These are phyloP conservation scores for Phylloporus sp. DNA, from an alignment of 768 basidiomycete genomes.

Conservation along the genomic window DNA sequence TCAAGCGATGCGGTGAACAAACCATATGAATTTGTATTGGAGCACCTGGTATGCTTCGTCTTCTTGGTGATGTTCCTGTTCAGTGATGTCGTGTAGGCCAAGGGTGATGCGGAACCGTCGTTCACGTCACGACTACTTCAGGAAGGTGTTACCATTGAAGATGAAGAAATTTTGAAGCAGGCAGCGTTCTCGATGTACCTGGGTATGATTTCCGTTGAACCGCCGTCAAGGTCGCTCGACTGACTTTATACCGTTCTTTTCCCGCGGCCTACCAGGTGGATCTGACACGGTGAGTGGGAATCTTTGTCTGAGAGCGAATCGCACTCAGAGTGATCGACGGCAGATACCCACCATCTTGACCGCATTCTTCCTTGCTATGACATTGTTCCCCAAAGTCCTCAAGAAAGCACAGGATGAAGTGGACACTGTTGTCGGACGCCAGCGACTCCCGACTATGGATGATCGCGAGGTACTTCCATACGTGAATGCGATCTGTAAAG, in stretches of 20 bases:
- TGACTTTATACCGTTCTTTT: not conserved
- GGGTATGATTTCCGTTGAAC: conserved; percentile 1
- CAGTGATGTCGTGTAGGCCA: not conserved
- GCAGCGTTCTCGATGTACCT: conserved; percentile 8
- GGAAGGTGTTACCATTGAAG: conserved; percentile 1
- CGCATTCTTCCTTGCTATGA: conserved; percentile 18
- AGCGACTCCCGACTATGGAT: conserved; percentile 7
- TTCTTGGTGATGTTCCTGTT: not conserved
- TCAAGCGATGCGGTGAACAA: conserved; percentile 1
- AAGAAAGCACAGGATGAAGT: conserved; percentile 13
- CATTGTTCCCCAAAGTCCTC: conserved; percentile 2
- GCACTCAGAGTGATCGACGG: conserved; percentile 6
- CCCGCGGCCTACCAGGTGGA: conserved; percentile 21
- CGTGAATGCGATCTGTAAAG: conserved; percentile 15
- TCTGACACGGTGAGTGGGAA: conserved; percentile 17
- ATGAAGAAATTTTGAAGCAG: conserved; percentile 12
- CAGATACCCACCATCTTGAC: conserved; percentile 5
- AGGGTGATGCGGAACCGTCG: conserved; percentile 9
- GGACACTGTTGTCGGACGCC: conserved; percentile 1
- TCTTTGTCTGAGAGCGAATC: conserved; percentile 13
- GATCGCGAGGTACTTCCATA: conserved; percentile 12
- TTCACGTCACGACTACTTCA: conserved; percentile 10
- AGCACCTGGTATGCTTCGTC: not conserved
- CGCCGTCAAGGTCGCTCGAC: too few species aligned
- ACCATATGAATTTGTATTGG: conserved; percentile 7